phyloP scores from a whole-genome alignment of 805 yeast species.

The Myxozyma vanderwaltii region DNA sequence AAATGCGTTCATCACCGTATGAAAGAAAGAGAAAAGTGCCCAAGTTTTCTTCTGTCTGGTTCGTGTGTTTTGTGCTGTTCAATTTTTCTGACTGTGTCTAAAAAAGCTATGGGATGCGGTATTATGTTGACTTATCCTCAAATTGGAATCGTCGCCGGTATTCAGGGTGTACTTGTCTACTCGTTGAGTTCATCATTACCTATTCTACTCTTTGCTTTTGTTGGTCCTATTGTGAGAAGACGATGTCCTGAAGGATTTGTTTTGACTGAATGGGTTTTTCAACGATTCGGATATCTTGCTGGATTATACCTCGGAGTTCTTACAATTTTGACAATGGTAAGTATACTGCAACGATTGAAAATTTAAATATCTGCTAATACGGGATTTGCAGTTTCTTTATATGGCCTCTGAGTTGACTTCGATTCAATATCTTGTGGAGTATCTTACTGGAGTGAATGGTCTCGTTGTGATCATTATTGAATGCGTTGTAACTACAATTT shows the following conservation, averaged over 20 bases:
- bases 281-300: conserved; percentile 71
- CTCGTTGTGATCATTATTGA: conserved; percentile 81
- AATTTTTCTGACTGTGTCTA: conserved; percentile 8
- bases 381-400: conserved; percentile 57
- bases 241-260: conserved; percentile 89
- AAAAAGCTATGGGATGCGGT: conserved; percentile 85
- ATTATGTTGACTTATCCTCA: conserved; percentile 81
- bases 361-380: not conserved
- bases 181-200: conserved; percentile 81
- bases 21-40: not conserved
- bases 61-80: not conserved
- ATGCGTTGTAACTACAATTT: conserved; percentile 82
- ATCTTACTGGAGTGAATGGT: conserved; percentile 77
- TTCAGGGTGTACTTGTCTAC: conserved; percentile 84
- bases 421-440: conserved; percentile 70
- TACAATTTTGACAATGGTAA: conserved; percentile 72
- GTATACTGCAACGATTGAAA: not conserved
- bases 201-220: conserved; percentile 73
- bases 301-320: conserved; percentile 76
- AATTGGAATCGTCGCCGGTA: conserved; percentile 81
- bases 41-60: not conserved
- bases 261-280: conserved; percentile 91
- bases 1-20: not conserved
- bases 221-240: conserved; percentile 78
- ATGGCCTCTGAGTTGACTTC: conserved; percentile 88